These are phyloP conservation scores for Neonectria magnoliae DNA, from an alignment of 2,329 filamentous ascomycete species.

Conservation along the genomic window DNA sequence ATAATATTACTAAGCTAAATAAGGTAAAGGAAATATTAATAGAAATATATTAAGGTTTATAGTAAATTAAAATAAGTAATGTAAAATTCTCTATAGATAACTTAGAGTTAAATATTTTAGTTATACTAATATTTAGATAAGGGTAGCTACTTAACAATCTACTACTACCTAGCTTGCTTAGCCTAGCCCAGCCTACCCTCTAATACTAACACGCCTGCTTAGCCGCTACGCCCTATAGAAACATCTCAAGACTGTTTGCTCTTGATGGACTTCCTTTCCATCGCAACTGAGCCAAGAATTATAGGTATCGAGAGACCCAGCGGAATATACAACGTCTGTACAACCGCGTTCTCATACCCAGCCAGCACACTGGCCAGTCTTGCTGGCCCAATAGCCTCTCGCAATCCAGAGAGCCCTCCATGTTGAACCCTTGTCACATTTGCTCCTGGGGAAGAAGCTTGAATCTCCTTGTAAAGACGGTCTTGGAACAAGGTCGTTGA, in stretches of 20 bases:
- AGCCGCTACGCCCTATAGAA: too few relatives aligned
- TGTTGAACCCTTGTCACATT: constrained; percentile 24
- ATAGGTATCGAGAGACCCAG: constrained; percentile 31
- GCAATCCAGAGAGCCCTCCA: constrained; percentile 28
- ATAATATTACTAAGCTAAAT: too few relatives aligned
- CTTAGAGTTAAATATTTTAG: too few relatives aligned
- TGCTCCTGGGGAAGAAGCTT: constrained; percentile 16
- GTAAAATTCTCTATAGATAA: too few relatives aligned
- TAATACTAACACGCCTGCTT: too few relatives aligned
- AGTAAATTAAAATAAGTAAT: too few relatives aligned
- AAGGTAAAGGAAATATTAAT: too few relatives aligned
- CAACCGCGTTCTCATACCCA: constrained; percentile 36
- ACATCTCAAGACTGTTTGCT: constrained; percentile 30
- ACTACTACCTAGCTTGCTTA: too few relatives aligned
- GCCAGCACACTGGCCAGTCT: constrained; percentile 26
- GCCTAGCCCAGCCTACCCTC: too few relatives aligned
- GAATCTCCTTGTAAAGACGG: constrained; percentile 30
- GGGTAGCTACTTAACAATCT: too few relatives aligned
- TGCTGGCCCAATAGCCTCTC: constrained; percentile 24
- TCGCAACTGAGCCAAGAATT: constrained; percentile 31
- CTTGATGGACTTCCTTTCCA: constrained; percentile 38
- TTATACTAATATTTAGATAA: too few relatives aligned
- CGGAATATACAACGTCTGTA: constrained; percentile 39
- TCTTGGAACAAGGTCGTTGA: constrained; percentile 39
- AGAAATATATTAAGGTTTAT: too few relatives aligned